Base-by-base conservation (phyloP, 768 basidiomycete species). In the Leucocoprinus sp. region DNA sequence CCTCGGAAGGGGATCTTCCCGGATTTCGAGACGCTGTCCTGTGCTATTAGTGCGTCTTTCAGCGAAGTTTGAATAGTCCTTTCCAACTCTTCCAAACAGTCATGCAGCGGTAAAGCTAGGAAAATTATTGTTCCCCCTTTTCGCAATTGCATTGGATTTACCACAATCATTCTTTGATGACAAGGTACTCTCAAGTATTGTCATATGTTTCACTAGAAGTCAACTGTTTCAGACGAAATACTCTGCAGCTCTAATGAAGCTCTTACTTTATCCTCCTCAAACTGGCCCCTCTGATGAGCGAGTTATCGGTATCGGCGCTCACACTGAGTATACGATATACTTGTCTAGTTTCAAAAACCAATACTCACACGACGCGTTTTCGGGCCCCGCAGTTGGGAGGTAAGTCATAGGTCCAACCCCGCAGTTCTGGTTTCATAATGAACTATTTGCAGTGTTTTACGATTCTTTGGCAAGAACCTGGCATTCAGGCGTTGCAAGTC, bases 221-320 rank as follows among this genome's bases (percentile, higher is more conserved):
- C 31, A 9, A n/a, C 14, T 18, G 19, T 23, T 28, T 8, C 52
- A 91, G 90, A 88, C 80, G 3, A 74, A 66, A 27, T 72, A 82
- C 43, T 81, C 89, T 0, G 91, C 89, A 0, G 88, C 88, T 0
- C 71, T 88, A 46, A 88, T 92, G 85, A 81, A 88, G 2, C 53
- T 81, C 1, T 61, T 92, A 19, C 80, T 83, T 58, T 93, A 93
- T 55, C 90, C 89, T 2, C 78, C 84, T 3, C 84, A 87, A 59
- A 68, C 63, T 0, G 78, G 75, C 0, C 62, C 70, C 8, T 60
- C 77, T 3, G 78, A 84, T 45, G 78, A 80, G 33, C 67, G 75
- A n/a, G 69, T 81, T 5, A 76, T 84, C n/a, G 90, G 90, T 0
- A 84, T 93, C 45, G 88, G 89, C 0, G 85, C 87, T 0, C 87